A percentile compares a stretch with the other conserved stretches of the same genome.
phyloP scores from a whole-genome alignment of 495 filamentous ascomycete species.

The Aspergillus ellipticus region DNA sequence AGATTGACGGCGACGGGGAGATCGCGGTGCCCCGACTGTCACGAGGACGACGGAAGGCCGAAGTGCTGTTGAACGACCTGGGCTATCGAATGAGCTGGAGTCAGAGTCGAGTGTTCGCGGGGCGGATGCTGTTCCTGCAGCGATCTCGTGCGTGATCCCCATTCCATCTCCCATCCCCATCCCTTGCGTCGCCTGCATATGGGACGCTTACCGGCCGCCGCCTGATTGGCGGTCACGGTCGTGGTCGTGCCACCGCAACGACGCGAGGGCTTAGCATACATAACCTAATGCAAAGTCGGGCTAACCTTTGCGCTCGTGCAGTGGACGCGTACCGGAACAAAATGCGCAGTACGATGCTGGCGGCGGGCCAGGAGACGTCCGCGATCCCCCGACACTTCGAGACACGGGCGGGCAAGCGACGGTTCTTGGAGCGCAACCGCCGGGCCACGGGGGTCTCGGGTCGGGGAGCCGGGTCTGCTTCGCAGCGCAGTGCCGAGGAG shows the following conservation, averaged over 20 bases:
- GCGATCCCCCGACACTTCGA: slow-evolving; percentile 80
- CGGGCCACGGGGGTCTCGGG: slow-evolving; percentile 14
- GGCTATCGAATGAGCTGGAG: slow-evolving; percentile 95
- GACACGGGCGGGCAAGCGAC: slow-evolving; percentile 81
- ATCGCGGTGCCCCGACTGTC: slow-evolving; percentile 71
- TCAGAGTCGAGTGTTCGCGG: slow-evolving; percentile 83
- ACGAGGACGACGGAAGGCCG: slow-evolving; percentile 63
- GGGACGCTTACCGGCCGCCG: background rate
- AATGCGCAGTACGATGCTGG: slow-evolving; percentile 75
- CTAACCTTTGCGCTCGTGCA: slow-evolving; percentile 29
- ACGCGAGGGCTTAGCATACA: background rate
- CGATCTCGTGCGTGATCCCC: slow-evolving; percentile 70
- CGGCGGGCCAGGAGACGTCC: slow-evolving; percentile 64
- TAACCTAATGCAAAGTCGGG: too few species aligned
- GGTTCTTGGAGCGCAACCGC: slow-evolving; percentile 64
- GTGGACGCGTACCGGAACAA: slow-evolving; percentile 96
- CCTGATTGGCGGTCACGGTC: background rate
- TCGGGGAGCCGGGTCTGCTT: slow-evolving; percentile 21
- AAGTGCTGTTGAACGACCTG: slow-evolving; percentile 83
- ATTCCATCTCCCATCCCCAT: background rate
- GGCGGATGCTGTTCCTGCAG: slow-evolving; percentile 83
- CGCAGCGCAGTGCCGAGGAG: slow-evolving; percentile 38
- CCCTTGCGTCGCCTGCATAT: slow-evolving; percentile 6
- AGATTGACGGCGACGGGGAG: slow-evolving; percentile 70
- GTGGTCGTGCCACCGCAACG: background rate